Evolutionary conservation across 192 early-diverging fungal genomes (phyloP), one percentile per base, ranked within the genome.

Genomic region (Helicostylum pulchrum): DNA sequence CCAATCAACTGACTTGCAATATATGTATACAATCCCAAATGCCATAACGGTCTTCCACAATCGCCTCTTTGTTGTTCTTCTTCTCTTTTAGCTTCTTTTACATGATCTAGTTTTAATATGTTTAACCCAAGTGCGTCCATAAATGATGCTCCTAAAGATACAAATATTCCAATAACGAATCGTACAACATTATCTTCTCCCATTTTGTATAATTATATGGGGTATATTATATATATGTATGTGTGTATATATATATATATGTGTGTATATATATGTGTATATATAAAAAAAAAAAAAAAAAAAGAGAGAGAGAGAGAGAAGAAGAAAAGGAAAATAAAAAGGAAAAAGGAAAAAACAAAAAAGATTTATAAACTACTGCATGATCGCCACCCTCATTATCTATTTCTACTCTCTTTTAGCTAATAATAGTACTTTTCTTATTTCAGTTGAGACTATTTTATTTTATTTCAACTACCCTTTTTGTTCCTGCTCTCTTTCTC

Each of bases 91-190:
- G 67, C 57, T 62, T 83, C 83, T 50, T 66, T 70, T 49, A 83
- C 79, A 53, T 85, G 83, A 70, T 85, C 83, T 12, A 83, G 67
- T 59, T 85, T 83, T 15, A 85, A 58, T 21, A 85, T 53, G 53
- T 85, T 85, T 12, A 85, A 61, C 0, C 83, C 83, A 20, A 79
- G 72, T 3, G 83, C 83, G 58, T 85, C 79, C 79, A 85, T 45
- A 62, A 69, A 69, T 11, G 67, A 69, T 39, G 67, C 67, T 42
- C 32, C 64, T 65, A 43, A 39, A 42, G 34, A 52, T 30, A 34
- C 21, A 47, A 31, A 42, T 39, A 73, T 61, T 20, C 71, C 71
- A 51, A 73, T 67, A 34, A 67, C 66, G 15, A 73, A 63, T 62
- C 67, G 62, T 12, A 53, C 57, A 48, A 67, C 61, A 30, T 48